These are phyloP conservation scores for Phylloporus sp. DNA, from an alignment of 768 basidiomycete species.

Conservation along the genomic window DNA sequence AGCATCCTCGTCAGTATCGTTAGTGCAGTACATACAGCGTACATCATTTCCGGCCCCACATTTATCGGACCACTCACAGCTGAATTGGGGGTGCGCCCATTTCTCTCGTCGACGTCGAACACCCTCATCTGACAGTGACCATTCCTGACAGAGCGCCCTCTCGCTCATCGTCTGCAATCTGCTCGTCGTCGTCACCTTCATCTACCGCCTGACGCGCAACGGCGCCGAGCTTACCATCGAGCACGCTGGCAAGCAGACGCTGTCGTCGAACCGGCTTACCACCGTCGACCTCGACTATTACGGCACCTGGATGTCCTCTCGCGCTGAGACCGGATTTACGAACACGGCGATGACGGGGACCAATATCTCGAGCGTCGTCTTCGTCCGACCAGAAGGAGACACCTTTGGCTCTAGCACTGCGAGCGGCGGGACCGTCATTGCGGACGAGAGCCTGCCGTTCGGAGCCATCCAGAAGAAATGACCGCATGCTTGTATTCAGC, in stretches of 20 bases:
- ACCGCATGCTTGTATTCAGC: too few relatives aligned
- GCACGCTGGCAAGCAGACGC: background rate
- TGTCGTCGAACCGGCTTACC: conserved; percentile 16
- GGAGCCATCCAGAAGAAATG: background rate
- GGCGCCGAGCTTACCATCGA: conserved; percentile 10
- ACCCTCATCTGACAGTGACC: background rate
- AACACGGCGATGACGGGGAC: background rate
- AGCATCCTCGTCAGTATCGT: conserved; percentile 48
- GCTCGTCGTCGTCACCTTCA: conserved; percentile 35
- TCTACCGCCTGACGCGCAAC: conserved; percentile 22
- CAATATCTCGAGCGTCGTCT: background rate
- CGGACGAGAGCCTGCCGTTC: too few relatives aligned
- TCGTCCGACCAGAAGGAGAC: background rate
- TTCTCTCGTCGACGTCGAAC: background rate
- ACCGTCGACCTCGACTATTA: conserved; percentile 23
- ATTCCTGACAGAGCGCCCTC: conserved; percentile 28
- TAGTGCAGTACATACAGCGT: conserved; percentile 40
- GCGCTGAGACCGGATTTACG: background rate
- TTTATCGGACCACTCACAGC: conserved; percentile 26
- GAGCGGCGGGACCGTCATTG: background rate
- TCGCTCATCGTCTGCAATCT: conserved; percentile 42
- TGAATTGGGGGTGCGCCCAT: conserved; percentile 39
- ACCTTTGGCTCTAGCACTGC: background rate
- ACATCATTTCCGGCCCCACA: conserved; percentile 32
- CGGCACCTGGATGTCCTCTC: background rate